Evolutionary conservation across 2,329 filamentous ascomycete species (phyloP).

Genomic region (Ceratocystis albifundus): DNA sequence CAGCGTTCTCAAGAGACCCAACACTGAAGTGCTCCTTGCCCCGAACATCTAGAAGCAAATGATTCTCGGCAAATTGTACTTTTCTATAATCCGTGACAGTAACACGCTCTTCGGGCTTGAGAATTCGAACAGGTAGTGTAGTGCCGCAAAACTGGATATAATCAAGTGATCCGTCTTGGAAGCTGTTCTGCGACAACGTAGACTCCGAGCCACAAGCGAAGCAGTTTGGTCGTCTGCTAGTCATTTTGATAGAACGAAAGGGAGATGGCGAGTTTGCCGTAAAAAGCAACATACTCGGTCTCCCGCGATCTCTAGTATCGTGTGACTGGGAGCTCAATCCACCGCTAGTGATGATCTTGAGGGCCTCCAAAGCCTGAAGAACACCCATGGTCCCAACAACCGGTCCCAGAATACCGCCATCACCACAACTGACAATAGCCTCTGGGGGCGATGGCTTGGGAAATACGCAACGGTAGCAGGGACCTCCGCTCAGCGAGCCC

Average conservation of each 20-base stretch:
- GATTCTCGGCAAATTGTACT: slow-evolving; percentile 27
- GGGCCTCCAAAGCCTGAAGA: slow-evolving; percentile 76
- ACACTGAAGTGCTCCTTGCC: slow-evolving; percentile 78
- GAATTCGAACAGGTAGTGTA: slow-evolving; percentile 38
- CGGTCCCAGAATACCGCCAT: slow-evolving; percentile 83
- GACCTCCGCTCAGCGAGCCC: slow-evolving; percentile 49
- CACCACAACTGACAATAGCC: slow-evolving; percentile 74
- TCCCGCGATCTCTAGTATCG: not conserved
- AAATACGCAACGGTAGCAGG: slow-evolving; percentile 91
- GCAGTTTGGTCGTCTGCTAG: slow-evolving; percentile 57
- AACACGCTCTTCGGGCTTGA: slow-evolving; percentile 56
- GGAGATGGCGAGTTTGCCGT: slow-evolving; percentile 34
- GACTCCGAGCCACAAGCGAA: slow-evolving; percentile 59
- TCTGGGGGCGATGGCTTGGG: slow-evolving; percentile 75
- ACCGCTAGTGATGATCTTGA: slow-evolving; percentile 59
- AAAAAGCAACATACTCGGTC: slow-evolving; percentile 37
- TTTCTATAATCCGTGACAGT: slow-evolving; percentile 47
- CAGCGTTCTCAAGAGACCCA: slow-evolving; percentile 59
- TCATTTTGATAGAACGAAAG: slow-evolving; percentile 67
- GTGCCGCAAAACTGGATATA: slow-evolving; percentile 80
- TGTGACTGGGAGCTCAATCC: slow-evolving; percentile 24
- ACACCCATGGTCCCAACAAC: slow-evolving; percentile 91
- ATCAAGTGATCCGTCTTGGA: slow-evolving; percentile 58
- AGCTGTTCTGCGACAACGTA: slow-evolving; percentile 48
- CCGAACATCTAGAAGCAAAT: slow-evolving; percentile 68